Percentiles rank a stretch among this genome's conserved stretches.
These are phyloP conservation scores for Colletotrichum lini DNA, from an alignment of 2,329 filamentous ascomycete species.

Conservation along the genomic window DNA sequence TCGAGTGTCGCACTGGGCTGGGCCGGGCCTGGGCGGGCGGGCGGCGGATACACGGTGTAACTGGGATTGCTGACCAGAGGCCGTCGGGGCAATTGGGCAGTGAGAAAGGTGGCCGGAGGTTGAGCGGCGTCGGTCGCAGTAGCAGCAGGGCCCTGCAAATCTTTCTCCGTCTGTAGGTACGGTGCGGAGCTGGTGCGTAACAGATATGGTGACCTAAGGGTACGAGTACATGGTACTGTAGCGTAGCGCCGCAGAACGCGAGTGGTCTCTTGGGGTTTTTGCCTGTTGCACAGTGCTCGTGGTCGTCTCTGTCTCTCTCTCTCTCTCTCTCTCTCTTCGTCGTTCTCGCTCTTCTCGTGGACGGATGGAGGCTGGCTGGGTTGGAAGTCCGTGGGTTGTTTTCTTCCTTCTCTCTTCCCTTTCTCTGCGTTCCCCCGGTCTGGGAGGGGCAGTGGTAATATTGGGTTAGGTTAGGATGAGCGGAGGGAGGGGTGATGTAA, in stretches of 20 bases:
- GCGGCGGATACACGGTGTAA: slow-evolving; percentile 40
- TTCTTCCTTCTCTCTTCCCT: slow-evolving; percentile 8
- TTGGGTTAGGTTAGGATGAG: slow-evolving; percentile 24
- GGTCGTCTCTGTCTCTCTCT: neutral
- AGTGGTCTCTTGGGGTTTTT: slow-evolving; percentile 20
- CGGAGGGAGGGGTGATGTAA: slow-evolving; percentile 23
- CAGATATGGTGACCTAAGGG: slow-evolving; percentile 26
- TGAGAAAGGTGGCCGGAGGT: slow-evolving; percentile 12
- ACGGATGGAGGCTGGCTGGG: neutral
- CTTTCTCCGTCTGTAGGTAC: slow-evolving; percentile 12
- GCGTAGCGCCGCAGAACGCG: slow-evolving; percentile 30
- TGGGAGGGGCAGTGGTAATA: slow-evolving; percentile 27
- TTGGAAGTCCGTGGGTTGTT: neutral
- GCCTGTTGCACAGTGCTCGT: slow-evolving; percentile 4
- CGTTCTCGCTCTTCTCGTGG: no score
- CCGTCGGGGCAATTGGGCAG: slow-evolving; percentile 37
- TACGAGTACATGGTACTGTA: neutral
- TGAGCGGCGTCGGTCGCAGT: slow-evolving; percentile 7
- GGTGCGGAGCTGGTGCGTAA: slow-evolving; percentile 25
- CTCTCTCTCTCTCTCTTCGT: neutral
- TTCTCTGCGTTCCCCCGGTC: neutral
- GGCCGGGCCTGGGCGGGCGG: slow-evolving; percentile 21
- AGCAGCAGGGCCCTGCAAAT: slow-evolving; percentile 13
- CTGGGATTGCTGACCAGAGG: slow-evolving; percentile 28
- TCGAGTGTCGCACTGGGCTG: slow-evolving; percentile 38